These are phyloP conservation scores for Debaryomycetaceae sp. DNA, from an alignment of 1,139 yeast species.

Conservation along the genomic window DNA sequence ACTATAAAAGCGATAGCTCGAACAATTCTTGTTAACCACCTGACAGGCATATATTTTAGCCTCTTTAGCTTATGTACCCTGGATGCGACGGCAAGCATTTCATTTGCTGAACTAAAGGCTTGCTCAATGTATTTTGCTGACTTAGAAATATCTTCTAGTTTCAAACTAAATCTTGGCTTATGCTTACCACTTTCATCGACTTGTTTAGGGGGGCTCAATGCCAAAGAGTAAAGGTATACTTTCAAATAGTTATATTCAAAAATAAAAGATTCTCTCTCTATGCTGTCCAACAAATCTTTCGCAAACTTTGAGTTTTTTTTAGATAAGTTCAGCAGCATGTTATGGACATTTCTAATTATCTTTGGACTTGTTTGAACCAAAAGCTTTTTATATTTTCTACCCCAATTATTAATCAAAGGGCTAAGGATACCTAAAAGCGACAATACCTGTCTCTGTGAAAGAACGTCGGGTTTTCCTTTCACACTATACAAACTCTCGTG, in stretches of 20 bases:
- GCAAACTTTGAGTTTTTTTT: constrained; percentile 37
- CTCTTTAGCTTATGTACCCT: constrained; percentile 64
- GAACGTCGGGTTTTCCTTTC: constrained; percentile 52
- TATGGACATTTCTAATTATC: constrained; percentile 20
- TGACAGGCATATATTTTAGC: constrained; percentile 77
- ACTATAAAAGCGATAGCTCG: constrained; percentile 89
- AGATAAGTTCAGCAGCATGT: constrained; percentile 29
- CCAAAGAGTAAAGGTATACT: constrained; percentile 77
- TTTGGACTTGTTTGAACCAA: constrained; percentile 46
- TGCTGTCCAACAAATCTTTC: constrained; percentile 34
- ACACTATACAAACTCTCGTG: constrained; percentile 78
- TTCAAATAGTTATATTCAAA: constrained; percentile 85
- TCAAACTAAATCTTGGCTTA: constrained; percentile 29
- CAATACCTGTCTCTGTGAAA: constrained; percentile 63
- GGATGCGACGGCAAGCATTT: constrained; percentile 67
- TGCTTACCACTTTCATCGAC: constrained; percentile 17
- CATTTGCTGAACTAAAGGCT: constrained; percentile 84
- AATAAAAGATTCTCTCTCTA: constrained; percentile 69
- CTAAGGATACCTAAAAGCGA: constrained; percentile 69
- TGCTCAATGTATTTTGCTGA: constrained; percentile 76
- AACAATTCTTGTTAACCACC: constrained; percentile 89
- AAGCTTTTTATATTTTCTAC: constrained; percentile 54
- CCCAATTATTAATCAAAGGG: constrained; percentile 80
- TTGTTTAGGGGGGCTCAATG: constrained; percentile 52
- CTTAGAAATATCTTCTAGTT: constrained; percentile 67